Evolutionary conservation across 257 asterid species (phyloP).

Genomic region (Salvia hispanica): DNA sequence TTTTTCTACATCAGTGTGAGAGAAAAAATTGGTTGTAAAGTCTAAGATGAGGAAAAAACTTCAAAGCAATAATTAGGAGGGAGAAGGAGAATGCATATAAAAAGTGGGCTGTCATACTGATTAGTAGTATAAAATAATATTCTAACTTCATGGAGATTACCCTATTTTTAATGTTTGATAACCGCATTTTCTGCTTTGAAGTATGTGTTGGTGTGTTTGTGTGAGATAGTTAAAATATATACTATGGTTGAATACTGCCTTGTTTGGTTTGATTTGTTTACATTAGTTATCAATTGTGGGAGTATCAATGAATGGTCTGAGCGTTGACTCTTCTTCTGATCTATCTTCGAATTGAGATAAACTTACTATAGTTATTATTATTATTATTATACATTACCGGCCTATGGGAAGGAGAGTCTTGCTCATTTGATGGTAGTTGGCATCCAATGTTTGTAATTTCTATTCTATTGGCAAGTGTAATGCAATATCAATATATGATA

Average conservation of each 20-base stretch:
- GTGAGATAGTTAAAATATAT: background rate
- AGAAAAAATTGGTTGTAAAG: background rate
- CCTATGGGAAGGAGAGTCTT: background rate
- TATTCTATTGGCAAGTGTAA: too few species aligned
- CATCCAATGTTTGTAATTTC: background rate
- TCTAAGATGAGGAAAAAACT: conserved; percentile 18
- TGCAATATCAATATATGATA: too few species aligned
- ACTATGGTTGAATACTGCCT: conserved; percentile 15
- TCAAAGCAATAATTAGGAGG: conserved; percentile 15
- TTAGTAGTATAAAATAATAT: conserved; percentile 23
- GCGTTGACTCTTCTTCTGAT: conserved; percentile 28
- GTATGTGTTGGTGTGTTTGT: background rate
- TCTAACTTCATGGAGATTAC: conserved; percentile 25
- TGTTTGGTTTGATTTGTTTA: conserved; percentile 1
- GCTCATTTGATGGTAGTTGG: background rate
- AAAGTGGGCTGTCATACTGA: conserved; percentile 23
- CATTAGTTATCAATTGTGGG: background rate
- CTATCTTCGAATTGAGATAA: background rate
- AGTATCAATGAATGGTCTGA: conserved; percentile 11
- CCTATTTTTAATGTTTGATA: conserved; percentile 5
- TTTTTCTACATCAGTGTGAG: too few species aligned
- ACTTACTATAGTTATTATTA: too few species aligned
- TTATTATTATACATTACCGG: background rate
- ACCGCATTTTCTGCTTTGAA: conserved; percentile 9
- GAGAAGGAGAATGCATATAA: conserved; percentile 3